Conservation (phyloP, 192 early-diverging fungal genomes). For the Rhizoclosmatium sp. region DNA sequence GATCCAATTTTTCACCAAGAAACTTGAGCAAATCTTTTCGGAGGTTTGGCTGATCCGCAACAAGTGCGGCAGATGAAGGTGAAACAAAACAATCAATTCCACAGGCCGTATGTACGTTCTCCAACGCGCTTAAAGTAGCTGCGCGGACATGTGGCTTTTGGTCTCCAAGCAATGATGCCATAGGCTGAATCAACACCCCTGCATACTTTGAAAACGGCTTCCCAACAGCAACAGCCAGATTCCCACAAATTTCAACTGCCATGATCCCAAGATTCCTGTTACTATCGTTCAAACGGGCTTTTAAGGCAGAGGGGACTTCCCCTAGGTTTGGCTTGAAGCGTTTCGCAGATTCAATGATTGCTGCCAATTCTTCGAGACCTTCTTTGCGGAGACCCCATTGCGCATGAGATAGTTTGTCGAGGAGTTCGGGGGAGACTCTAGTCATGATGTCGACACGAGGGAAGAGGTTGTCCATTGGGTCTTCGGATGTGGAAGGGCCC, state of each 20-base stretch:
- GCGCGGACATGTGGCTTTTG: slow-evolving; percentile 89
- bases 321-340: slow-evolving; percentile 79
- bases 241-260: slow-evolving; percentile 82
- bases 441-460: slow-evolving; percentile 83
- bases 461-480: slow-evolving; percentile 83
- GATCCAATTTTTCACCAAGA: slow-evolving; percentile 70
- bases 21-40: slow-evolving; percentile 90
- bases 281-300: slow-evolving; percentile 83
- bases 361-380: slow-evolving; percentile 82
- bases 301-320: slow-evolving; percentile 83
- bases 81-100: slow-evolving; percentile 76
- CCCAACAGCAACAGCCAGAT: slow-evolving; percentile 82
- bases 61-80: slow-evolving; percentile 70
- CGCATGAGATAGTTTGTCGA: slow-evolving; percentile 76
- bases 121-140: slow-evolving; percentile 77
- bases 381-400: slow-evolving; percentile 96
- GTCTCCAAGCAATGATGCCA: slow-evolving; percentile 82
- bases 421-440: slow-evolving; percentile 65
- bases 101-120: slow-evolving; percentile 72
- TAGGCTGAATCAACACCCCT: slow-evolving; percentile 71
- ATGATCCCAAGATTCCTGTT: slow-evolving; percentile 89
- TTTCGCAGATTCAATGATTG: slow-evolving; percentile 76
- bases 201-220: slow-evolving; percentile 83
- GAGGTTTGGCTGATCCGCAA: slow-evolving; percentile 83
- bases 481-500: slow-evolving; percentile 37